Evolutionary conservation across 2,329 filamentous ascomycete genomes (phyloP), one percentile per base, ranked within the genome.

Genomic region (Aspergillus transmontanensis): DNA sequence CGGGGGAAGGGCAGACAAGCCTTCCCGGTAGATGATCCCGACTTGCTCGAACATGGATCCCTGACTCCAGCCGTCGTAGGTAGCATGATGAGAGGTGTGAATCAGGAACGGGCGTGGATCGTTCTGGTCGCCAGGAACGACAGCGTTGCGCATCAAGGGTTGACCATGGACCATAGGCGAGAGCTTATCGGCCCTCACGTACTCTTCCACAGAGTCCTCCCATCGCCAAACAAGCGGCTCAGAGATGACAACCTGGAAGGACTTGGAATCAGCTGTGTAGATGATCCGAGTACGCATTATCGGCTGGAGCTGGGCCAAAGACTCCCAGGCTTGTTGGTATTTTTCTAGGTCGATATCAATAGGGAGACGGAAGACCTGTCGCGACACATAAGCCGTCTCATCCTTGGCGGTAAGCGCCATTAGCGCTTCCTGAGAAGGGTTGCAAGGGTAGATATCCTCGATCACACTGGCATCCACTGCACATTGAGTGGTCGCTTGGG

Each of bases 11-110:
- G 46, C 46, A 6, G 46, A 32, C 23, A 50, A 9, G 46, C 46
- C 46, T 50, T 50, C 46, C 26, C 46, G 46, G 21, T 50, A 50
- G 3, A 50, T 30, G 23, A 50, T 50, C 16, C 26, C 46, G 26
- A 50, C 46, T 50, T 50, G 46, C 23, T 50, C 46, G 26, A 50
- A 50, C 46, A 50, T 50, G 11, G 16, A 50, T 30, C 23, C 46
- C 46, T 50, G 23, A 30, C 57, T 68, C 69, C 69, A 73, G 5
- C 77, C 79, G 65, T 82, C 80, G 63, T 81, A 81, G 2, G 80
- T 67, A 16, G 77, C 77, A 57, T 81, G 79, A 63, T 82, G 80
- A 61, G 76, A 73, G 1, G 79, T 80, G 62, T 77, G 77, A 14
- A 79, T 69, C 30, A 82, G 72, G 57, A 75, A 59, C 6, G 46